A percentile compares a stretch with the other conserved stretches of the same genome.
These are phyloP conservation scores for Amesomyces nigricolor DNA, from an alignment of 2,329 filamentous ascomycete species.

Conservation along the genomic window DNA sequence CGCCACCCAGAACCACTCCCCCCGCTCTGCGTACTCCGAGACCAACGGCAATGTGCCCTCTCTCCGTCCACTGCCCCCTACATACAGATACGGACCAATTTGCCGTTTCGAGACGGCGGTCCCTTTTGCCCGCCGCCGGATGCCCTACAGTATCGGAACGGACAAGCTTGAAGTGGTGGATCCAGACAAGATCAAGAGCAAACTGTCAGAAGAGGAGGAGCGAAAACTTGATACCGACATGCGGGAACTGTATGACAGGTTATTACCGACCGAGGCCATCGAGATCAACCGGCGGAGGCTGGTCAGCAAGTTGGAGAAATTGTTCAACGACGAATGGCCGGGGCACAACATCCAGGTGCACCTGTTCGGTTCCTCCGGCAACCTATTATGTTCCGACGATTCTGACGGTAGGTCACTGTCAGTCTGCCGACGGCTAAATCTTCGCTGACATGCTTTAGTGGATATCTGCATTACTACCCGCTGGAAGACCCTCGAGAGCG, in stretches of 20 bases:
- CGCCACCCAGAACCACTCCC: slow-evolving; percentile 72
- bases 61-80: slow-evolving; percentile 56
- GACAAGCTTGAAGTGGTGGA: slow-evolving; percentile 69
- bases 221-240: slow-evolving; percentile 73
- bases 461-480: slow-evolving; percentile 96
- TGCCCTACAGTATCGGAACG: slow-evolving; percentile 86
- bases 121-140: slow-evolving; percentile 73
- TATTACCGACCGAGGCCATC: slow-evolving; percentile 76
- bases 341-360: slow-evolving; percentile 84
- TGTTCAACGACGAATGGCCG: slow-evolving; percentile 89
- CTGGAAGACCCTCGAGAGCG: slow-evolving; percentile 79
- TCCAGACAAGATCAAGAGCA: slow-evolving; percentile 65
- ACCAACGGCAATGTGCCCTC: slow-evolving; percentile 69
- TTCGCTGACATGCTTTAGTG: slow-evolving; percentile 51
- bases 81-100: slow-evolving; percentile 41
- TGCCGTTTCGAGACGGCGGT: slow-evolving; percentile 89
- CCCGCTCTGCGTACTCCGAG: slow-evolving; percentile 85
- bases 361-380: slow-evolving; percentile 97
- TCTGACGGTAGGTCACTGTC: slow-evolving; percentile 66
- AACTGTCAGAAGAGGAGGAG: slow-evolving; percentile 67
- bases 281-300: slow-evolving; percentile 69
- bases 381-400: slow-evolving; percentile 87
- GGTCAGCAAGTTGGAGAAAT: slow-evolving; percentile 78
- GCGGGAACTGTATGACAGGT: slow-evolving; percentile 73
- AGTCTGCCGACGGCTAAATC: background rate